Conservation (phyloP, 306 rosid species). For the Cotoneaster glaucophyllus region DNA sequence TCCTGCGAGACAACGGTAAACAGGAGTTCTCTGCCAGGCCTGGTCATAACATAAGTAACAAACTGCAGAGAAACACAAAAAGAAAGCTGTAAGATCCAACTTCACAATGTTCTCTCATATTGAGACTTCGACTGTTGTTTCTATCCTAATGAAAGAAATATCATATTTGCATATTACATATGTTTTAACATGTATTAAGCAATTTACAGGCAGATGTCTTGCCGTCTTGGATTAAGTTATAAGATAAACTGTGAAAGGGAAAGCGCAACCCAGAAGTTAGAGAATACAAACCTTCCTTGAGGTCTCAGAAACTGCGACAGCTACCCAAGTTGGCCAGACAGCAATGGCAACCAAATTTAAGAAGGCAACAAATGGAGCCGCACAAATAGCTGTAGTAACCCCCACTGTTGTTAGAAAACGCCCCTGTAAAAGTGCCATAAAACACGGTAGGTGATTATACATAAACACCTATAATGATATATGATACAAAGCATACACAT, state of each 20-base stretch:
- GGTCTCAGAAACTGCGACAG: conserved; percentile 75
- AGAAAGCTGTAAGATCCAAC: conserved; percentile 11
- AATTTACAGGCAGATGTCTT: not conserved
- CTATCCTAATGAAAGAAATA: conserved; percentile 2
- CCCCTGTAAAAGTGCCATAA: conserved; percentile 47
- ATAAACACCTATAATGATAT: not conserved
- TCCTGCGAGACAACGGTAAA: conserved; percentile 95
- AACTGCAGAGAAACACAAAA: conserved; percentile 45
- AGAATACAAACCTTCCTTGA: conserved; percentile 60
- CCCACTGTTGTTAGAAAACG: conserved; percentile 89
- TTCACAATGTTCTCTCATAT: not conserved
- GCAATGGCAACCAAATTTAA: conserved; percentile 67
- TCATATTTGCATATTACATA: not conserved
- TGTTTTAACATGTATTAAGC: not conserved
- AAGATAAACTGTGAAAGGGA: too few species aligned
- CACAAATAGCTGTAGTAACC: conserved; percentile 76
- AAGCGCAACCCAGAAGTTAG: not conserved
- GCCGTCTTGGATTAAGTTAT: not conserved
- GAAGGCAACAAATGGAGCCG: conserved; percentile 75
- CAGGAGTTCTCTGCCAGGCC: conserved; percentile 93
- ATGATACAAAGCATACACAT: not conserved
- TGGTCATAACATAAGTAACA: conserved; percentile 80
- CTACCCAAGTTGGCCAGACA: conserved; percentile 87
- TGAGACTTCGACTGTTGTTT: not conserved
- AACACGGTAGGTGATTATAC: not conserved